Percentiles rank a stretch among this genome's conserved stretches.
phyloP scores from a whole-genome alignment of 2,329 filamentous ascomycete genomes.

The Cercospora sp. region DNA sequence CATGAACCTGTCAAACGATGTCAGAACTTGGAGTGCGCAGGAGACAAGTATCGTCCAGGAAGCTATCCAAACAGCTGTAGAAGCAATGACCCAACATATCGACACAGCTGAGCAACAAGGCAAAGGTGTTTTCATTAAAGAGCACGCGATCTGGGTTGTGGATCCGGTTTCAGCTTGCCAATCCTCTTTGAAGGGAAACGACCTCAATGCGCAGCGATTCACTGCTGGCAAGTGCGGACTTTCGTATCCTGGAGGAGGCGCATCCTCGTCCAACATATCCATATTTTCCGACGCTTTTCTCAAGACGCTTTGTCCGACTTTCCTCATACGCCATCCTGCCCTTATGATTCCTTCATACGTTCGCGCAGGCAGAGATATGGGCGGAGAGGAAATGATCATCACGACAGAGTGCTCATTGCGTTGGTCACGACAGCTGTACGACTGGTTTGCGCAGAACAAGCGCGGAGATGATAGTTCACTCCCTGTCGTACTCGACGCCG shows the following conservation, averaged over 20 bases:
- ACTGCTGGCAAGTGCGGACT: not conserved
- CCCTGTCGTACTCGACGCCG: not conserved
- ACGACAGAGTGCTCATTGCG: not conserved
- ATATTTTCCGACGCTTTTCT: not conserved
- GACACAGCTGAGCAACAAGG: not conserved
- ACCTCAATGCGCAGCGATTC: not conserved
- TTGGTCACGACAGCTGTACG: not conserved
- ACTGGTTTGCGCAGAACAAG: not conserved
- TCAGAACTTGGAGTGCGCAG: not conserved
- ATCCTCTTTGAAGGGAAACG: not conserved
- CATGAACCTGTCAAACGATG: not conserved
- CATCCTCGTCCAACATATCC: not conserved
- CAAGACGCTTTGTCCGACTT: not conserved
- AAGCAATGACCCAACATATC: not conserved
- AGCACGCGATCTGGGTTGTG: not conserved
- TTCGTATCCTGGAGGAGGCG: not conserved
- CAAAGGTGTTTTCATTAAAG: not conserved
- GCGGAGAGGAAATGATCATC: not conserved
- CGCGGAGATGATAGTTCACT: not conserved
- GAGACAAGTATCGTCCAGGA: not conserved
- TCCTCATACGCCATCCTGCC: not conserved
- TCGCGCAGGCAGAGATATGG: not conserved
- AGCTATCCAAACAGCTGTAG: not conserved
- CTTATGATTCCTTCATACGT: not conserved
- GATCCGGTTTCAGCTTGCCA: not conserved